Conservation (phyloP, 2,329 filamentous ascomycete genomes). For the Gliomastix tumulicola region DNA sequence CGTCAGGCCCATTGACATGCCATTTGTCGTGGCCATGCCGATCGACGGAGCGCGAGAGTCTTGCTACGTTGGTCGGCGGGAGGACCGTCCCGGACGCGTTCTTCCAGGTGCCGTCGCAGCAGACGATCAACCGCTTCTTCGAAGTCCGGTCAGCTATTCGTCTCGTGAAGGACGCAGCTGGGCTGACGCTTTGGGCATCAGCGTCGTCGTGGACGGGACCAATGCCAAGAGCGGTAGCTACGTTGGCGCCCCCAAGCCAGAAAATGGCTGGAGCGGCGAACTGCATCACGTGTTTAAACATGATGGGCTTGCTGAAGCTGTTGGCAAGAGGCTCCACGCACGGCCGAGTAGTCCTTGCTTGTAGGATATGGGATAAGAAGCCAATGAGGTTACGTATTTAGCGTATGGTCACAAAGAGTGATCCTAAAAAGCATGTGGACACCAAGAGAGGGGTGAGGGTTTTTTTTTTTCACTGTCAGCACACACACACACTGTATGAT, state of each 20-base stretch:
- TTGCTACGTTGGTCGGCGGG: neutral
- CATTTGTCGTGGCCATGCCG: neutral
- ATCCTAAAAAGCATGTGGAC: no score
- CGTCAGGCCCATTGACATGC: neutral
- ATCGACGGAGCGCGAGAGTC: neutral
- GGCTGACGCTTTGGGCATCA: neutral
- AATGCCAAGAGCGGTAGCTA: neutral
- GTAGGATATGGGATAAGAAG: no score
- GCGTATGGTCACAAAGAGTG: no score
- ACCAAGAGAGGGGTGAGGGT: no score
- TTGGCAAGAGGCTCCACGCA: no score
- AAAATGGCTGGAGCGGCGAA: neutral
- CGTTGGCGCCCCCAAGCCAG: neutral
- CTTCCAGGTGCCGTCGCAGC: conserved; percentile 7
- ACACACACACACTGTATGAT: no score
- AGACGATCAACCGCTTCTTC: conserved; percentile 2
- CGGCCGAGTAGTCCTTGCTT: no score
- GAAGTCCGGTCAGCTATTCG: neutral
- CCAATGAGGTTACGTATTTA: no score
- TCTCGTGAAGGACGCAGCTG: neutral
- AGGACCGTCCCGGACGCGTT: conserved; percentile 15
- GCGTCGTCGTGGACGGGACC: neutral
- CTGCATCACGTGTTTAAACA: neutral
- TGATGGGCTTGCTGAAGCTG: no score
- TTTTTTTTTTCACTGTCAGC: no score